Conservation (phyloP, 1,139 yeast genomes). For the Candida tetrigidarum region DNA sequence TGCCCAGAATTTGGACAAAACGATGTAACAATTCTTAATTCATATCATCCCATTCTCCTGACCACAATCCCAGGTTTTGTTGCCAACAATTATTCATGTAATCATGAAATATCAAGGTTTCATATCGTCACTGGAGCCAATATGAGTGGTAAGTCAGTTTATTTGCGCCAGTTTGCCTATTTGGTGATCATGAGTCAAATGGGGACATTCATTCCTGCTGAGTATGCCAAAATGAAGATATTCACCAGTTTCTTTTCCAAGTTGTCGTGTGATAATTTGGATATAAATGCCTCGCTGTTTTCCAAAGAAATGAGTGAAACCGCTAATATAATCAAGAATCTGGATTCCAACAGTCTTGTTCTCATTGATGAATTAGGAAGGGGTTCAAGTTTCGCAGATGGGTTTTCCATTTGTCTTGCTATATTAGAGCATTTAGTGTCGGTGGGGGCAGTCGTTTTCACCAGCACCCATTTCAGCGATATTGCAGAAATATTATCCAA, state of each 20-base stretch:
- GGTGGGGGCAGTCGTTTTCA: constrained; percentile 29
- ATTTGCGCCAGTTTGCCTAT: constrained; percentile 50
- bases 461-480: constrained; percentile 44
- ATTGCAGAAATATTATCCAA: constrained; percentile 32
- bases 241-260: constrained; percentile 47
- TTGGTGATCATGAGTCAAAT: constrained; percentile 52
- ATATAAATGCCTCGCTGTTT: constrained; percentile 49
- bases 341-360: constrained; percentile 37
- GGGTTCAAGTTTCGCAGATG: constrained; percentile 47
- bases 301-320: constrained; percentile 54
- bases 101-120: constrained; percentile 36
- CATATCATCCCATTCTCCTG: constrained; percentile 48
- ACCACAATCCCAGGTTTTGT: constrained; percentile 26
- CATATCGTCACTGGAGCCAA: constrained; percentile 52
- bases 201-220: constrained; percentile 56
- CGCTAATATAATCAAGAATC: constrained; percentile 40
- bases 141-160: constrained; percentile 60
- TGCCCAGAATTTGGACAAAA: constrained; percentile 38
- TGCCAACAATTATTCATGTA: constrained; percentile 40
- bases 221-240: constrained; percentile 40
- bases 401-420: constrained; percentile 42
- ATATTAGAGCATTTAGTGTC: constrained; percentile 33
- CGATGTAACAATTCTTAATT: constrained; percentile 30
- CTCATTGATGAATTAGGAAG: constrained; percentile 58
- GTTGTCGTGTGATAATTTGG: constrained; percentile 45